Evolutionary conservation across 371 early-diverging fungal species (phyloP).

Genomic region (Mortierella sp.): DNA sequence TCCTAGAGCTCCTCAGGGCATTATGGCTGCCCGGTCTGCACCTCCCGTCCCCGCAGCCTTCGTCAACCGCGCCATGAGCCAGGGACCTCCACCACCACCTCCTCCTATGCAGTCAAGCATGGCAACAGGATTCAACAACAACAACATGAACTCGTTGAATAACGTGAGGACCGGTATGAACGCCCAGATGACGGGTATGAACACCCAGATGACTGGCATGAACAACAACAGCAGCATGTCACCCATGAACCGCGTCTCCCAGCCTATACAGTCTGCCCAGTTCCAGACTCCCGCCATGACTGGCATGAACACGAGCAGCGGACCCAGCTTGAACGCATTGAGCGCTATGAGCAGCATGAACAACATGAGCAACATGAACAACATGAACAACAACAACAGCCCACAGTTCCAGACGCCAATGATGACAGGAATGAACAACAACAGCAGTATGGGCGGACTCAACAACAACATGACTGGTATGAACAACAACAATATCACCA

Average conservation of each 20-base stretch:
- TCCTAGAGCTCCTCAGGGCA: slow-evolving; percentile 34
- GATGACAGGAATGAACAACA: slow-evolving; percentile 49
- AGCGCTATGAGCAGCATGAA: slow-evolving; percentile 20
- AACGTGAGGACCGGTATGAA: slow-evolving; percentile 41
- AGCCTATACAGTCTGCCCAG: slow-evolving; percentile 28
- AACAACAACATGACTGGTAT: slow-evolving; percentile 40
- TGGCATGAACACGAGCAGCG: slow-evolving; percentile 28
- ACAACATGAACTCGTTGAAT: slow-evolving; percentile 33
- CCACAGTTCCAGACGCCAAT: slow-evolving; percentile 43
- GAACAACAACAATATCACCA: slow-evolving; percentile 21
- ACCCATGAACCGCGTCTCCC: slow-evolving; percentile 27
- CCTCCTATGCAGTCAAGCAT: slow-evolving; percentile 54
- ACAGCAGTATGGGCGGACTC: slow-evolving; percentile 4
- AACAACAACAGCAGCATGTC: slow-evolving; percentile 13
- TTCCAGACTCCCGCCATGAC: slow-evolving; percentile 54
- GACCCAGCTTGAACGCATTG: slow-evolving; percentile 19
- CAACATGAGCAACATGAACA: slow-evolving; percentile 32
- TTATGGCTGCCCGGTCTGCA: slow-evolving; percentile 46
- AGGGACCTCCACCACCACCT: slow-evolving; percentile 55
- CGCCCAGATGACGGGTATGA: slow-evolving; percentile 22
- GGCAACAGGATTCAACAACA: slow-evolving; percentile 49
- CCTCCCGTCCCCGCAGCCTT: slow-evolving; percentile 52
- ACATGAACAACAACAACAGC: slow-evolving; percentile 27
- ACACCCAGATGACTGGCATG: slow-evolving; percentile 10
- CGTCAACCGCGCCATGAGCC: slow-evolving; percentile 44